A percentile compares a stretch with the other conserved stretches of the same genome.
Evolutionary conservation across 306 rosid genomes (phyloP).

Genomic region (Acmispon strigosus): DNA sequence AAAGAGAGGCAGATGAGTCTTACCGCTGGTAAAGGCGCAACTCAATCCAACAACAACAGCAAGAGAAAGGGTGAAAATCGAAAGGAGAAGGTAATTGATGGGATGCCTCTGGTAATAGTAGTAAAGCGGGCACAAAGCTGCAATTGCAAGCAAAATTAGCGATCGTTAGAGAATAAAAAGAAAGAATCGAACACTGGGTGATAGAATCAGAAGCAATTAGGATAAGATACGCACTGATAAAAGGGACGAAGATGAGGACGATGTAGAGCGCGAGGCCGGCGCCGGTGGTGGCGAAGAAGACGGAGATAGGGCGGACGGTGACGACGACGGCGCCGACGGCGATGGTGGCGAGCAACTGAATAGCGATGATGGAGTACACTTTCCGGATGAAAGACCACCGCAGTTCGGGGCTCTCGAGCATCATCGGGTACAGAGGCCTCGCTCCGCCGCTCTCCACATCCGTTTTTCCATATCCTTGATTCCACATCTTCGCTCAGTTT

Average conservation of each 20-base stretch:
- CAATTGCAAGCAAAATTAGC: background rate
- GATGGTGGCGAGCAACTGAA: slow-evolving; percentile 71
- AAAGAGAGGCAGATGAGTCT: background rate
- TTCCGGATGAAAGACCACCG: slow-evolving; percentile 95
- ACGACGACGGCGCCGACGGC: slow-evolving; percentile 75
- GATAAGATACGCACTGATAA: slow-evolving; percentile 32
- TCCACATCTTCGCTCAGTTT: slow-evolving; percentile 25
- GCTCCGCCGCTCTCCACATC: slow-evolving; percentile 69
- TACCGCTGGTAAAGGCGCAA: slow-evolving; percentile 85
- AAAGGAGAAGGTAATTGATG: slow-evolving; percentile 62
- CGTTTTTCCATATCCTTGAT: slow-evolving; percentile 26
- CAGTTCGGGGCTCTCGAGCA: slow-evolving; percentile 83
- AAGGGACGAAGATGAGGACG: slow-evolving; percentile 65
- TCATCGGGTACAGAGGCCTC: slow-evolving; percentile 79
- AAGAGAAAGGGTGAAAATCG: slow-evolving; percentile 69
- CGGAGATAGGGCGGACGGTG: slow-evolving; percentile 44
- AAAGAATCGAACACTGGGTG: background rate
- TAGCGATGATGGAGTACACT: slow-evolving; percentile 62
- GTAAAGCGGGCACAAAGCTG: slow-evolving; percentile 70
- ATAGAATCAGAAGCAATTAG: background rate
- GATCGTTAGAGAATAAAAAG: background rate
- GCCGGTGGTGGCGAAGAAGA: slow-evolving; percentile 46
- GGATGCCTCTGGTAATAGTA: slow-evolving; percentile 88
- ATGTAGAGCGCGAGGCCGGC: slow-evolving; percentile 84
- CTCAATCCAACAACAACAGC: slow-evolving; percentile 73